Evolutionary conservation across 1,284 basidiomycete genomes (phyloP).

Genomic region (Wallemia mellicola): DNA sequence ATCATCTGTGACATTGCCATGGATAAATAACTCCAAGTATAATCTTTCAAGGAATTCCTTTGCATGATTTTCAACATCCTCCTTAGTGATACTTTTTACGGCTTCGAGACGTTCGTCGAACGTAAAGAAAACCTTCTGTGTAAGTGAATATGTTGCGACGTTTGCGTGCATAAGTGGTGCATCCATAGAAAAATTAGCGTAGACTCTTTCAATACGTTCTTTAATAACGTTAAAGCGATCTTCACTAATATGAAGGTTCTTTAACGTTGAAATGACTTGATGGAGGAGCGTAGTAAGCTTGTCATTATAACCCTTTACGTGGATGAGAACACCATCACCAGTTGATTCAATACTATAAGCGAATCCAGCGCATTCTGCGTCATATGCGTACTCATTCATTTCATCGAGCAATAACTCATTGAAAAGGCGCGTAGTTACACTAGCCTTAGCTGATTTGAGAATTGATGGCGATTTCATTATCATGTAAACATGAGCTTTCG

Average conservation of each 20-base stretch:
- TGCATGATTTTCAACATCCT: background rate
- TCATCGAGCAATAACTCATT: conserved; percentile 64
- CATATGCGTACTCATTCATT: conserved; percentile 69
- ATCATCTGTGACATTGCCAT: background rate
- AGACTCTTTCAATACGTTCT: conserved; percentile 24
- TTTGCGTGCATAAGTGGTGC: conserved; percentile 57
- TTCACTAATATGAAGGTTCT: conserved; percentile 32
- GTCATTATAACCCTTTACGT: conserved; percentile 71
- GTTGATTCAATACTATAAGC: conserved; percentile 39
- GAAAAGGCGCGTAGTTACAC: conserved; percentile 26
- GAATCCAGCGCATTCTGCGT: conserved; percentile 72
- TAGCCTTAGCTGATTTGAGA: conserved; percentile 1
- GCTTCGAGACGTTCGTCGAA: conserved; percentile 29
- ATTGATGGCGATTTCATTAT: conserved; percentile 25
- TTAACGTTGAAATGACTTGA: conserved; percentile 43
- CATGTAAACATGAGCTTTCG: conserved; percentile 38
- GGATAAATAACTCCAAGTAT: background rate
- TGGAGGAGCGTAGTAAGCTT: conserved; percentile 52
- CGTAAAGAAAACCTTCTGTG: conserved; percentile 45
- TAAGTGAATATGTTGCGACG: conserved; percentile 41
- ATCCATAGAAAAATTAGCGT: conserved; percentile 50
- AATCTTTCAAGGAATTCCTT: background rate
- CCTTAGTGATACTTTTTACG: conserved; percentile 28
- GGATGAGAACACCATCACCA: conserved; percentile 36
- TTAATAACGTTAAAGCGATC: conserved; percentile 53